Evolutionary conservation across 768 basidiomycete genomes (phyloP), one percentile per base, ranked within the genome.

Genomic region (Cubamyces lactineus): DNA sequence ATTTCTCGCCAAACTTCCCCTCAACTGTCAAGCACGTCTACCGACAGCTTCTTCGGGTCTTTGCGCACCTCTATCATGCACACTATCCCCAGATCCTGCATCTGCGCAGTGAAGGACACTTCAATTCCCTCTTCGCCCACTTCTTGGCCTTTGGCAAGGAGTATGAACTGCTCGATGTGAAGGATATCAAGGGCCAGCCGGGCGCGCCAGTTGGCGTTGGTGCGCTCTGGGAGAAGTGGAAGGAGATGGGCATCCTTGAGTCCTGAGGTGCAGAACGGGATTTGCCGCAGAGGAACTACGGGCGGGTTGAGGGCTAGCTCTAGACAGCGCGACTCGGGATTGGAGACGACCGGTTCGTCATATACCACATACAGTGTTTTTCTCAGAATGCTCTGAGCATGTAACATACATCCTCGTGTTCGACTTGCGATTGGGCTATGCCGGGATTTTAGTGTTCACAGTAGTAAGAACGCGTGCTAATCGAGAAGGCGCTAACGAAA

Each of bases 51-150:
- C 85, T 98, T 58, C 92, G 96, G 50, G 91, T 98, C 66, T 98
- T 98, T 72, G 96, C 96, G 11, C 96, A 98, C 79, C 86, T 98
- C 69, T 98, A 98, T 73, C 90, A 98, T 73, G 91, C 93, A 9
- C 96, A 98, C 71, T 98, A 95, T 72, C 80, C 82, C 2, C 88
- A 92, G 67, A 90, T 98, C 71, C 84, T 98, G 23, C 94, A 98
- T 71, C 84, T 98, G 24, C 92, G 93, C 42, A 87, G 91, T 11
- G 96, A 98, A 71, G 92, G 92, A 0, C 95, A 96, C 73, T 96
- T 96, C 79, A 96, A 96, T 74, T 96, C 94, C 3, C 86, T 98
- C 40, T 98, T 98, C 74, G 96, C 96, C 0, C 96, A 98, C 76
- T 99, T 97, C 78, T 80, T 98, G 53, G 94, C 96, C 0, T 98